Conservation (phyloP, 352 stramenopile species). For the Phytophthora boehmeriae region DNA sequence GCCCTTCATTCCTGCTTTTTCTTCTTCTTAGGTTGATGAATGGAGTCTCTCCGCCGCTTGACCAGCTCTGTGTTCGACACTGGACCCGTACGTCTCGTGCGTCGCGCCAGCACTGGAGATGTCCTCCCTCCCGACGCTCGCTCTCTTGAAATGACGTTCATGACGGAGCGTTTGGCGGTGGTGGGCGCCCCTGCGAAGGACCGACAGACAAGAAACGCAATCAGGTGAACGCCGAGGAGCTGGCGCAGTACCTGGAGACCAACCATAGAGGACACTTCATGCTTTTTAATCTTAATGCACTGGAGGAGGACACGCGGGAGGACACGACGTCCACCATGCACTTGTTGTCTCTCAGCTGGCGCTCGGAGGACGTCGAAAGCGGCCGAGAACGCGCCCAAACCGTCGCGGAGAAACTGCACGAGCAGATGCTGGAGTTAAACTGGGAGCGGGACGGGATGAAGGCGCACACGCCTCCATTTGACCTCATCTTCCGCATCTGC, state of each 20-base stretch:
- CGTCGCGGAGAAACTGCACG: slow-evolving; percentile 62
- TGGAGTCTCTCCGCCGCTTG: slow-evolving; percentile 78
- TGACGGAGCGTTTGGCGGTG: slow-evolving; percentile 71
- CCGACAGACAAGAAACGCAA: slow-evolving; percentile 79
- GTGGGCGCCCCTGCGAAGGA: slow-evolving; percentile 55
- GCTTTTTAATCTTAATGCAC: slow-evolving; percentile 81
- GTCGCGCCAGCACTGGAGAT: slow-evolving; percentile 42
- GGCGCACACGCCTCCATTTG: slow-evolving; percentile 77
- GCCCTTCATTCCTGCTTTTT: slow-evolving; percentile 1
- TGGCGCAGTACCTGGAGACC: slow-evolving; percentile 62
- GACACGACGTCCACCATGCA: not conserved
- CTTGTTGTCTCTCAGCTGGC: slow-evolving; percentile 2
- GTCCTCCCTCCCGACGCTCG: slow-evolving; percentile 30
- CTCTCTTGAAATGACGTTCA: slow-evolving; percentile 74
- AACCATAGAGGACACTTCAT: slow-evolving; percentile 68
- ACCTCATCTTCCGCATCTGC: slow-evolving; percentile 90
- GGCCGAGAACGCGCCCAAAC: not conserved
- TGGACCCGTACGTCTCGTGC: slow-evolving; percentile 38
- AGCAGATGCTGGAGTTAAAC: slow-evolving; percentile 87
- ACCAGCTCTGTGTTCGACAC: slow-evolving; percentile 75
- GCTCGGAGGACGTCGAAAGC: slow-evolving; percentile 6
- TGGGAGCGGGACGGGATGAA: slow-evolving; percentile 87
- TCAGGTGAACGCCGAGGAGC: slow-evolving; percentile 72
- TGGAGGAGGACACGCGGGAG: slow-evolving; percentile 36
- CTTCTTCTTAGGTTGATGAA: no score